Base-by-base conservation (phyloP, 805 yeast genomes). In the Metschnikowia amazonensis region DNA sequence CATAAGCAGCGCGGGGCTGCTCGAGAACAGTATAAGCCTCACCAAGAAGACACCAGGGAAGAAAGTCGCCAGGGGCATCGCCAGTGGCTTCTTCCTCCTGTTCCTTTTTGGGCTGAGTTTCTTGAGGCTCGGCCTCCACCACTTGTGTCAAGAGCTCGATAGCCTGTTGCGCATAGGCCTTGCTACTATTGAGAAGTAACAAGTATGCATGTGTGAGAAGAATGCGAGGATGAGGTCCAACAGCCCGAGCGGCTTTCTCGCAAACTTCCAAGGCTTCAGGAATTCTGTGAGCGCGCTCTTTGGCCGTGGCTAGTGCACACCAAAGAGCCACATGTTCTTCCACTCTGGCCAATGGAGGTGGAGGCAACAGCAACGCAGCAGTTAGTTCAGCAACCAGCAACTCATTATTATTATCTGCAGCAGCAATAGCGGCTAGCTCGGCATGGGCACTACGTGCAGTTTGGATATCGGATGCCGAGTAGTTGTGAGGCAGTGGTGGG, bases 31-130 rank as follows among this genome's bases (percentile, higher is more conserved):
- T 64, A 52, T 78, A 74, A 0, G 82, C 82, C 45, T 69, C 68
- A 3, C 84, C 82, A 31, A 80, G 57, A 6, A 81, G 64, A 46
- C 70, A 72, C 80, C 82, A 79, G 0, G 84, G 82, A 45, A 81
- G 62, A 49, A 79, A 80, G 50, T 81, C 84, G 5, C 75, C 75
- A 27, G 47, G 50, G 7, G 52, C 32, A 35, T 53, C 57, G 11
- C 46, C 55, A 1, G 60, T 60, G 8, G 48, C 47, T 3, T 62
- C 60, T 11, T 55, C 59, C 4, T 36, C 44, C 13, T 32, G 45
- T n/a, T 41, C 42, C 18, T 30, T 42, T 14, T 51, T 49, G 24
- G 13, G 51, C 4, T 46, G 43, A n/a, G 49, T 36, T 21, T 48
- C 52, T 20, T 42, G 51, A 9, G 55, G 58, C 49, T 53, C 59